These are phyloP conservation scores for Wickerhamia fluorescens DNA, from an alignment of 805 yeast genomes.

Conservation along the genomic window DNA sequence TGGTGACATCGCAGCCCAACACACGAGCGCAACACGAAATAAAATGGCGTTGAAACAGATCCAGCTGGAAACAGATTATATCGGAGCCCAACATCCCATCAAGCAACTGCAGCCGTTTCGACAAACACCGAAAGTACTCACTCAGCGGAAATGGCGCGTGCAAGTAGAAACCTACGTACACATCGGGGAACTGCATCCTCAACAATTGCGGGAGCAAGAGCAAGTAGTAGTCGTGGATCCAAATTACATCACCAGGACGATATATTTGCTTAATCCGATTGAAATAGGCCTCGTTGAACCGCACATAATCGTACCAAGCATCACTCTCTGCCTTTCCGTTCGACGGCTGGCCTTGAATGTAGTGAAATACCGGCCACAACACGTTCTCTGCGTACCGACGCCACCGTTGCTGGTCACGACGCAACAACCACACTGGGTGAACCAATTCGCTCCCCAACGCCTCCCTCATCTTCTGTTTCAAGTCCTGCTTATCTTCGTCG, in stretches of 20 bases:
- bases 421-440: slow-evolving; percentile 85
- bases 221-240: slow-evolving; percentile 89
- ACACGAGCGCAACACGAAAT: slow-evolving; percentile 84
- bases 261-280: slow-evolving; percentile 67
- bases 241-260: slow-evolving; percentile 81
- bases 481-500: slow-evolving; percentile 44
- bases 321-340: slow-evolving; percentile 63
- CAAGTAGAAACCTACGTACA: slow-evolving; percentile 68
- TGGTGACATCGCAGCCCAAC: slow-evolving; percentile 69
- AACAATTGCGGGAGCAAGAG: slow-evolving; percentile 76
- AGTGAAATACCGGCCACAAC: slow-evolving; percentile 93
- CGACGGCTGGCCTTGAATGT: slow-evolving; percentile 71
- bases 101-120: slow-evolving; percentile 73
- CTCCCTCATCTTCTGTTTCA: slow-evolving; percentile 41
- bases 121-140: slow-evolving; percentile 85
- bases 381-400: slow-evolving; percentile 83
- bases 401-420: slow-evolving; percentile 79
- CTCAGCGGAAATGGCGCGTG: slow-evolving; percentile 95
- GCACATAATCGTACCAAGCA: slow-evolving; percentile 83
- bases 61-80: slow-evolving; percentile 78
- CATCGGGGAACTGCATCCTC: slow-evolving; percentile 68
- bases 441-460: slow-evolving; percentile 45
- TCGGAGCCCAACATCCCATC: slow-evolving; percentile 92
- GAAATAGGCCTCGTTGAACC: slow-evolving; percentile 85
- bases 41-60: slow-evolving; percentile 84